A percentile compares a stretch with the other conserved stretches of the same genome.
Conservation (phyloP, 106 monocot species). For the Dendrobium nobile region DNA sequence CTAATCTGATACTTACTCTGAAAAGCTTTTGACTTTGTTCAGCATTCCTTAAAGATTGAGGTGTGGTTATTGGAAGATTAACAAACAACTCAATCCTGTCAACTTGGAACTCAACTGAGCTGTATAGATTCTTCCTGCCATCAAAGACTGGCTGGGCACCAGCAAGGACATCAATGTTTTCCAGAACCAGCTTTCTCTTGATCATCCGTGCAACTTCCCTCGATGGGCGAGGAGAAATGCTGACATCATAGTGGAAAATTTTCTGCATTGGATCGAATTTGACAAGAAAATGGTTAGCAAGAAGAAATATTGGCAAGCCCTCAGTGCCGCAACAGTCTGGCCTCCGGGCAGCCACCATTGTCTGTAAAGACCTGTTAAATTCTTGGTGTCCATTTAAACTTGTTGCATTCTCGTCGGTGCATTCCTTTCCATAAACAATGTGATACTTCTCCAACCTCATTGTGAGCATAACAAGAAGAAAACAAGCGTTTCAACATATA, state of each 20-base stretch:
- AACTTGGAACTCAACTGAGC: slow-evolving; percentile 54
- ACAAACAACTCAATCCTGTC: slow-evolving; percentile 62
- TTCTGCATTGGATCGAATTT: slow-evolving; percentile 56
- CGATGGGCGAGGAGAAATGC: slow-evolving; percentile 67
- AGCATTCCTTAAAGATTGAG: slow-evolving; percentile 1
- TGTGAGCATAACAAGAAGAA: background rate
- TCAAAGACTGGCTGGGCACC: slow-evolving; percentile 66
- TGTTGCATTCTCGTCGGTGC: background rate
- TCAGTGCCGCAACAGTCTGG: slow-evolving; percentile 66
- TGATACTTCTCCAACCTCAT: too few relatives aligned
- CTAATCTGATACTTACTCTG: slow-evolving; percentile 65
- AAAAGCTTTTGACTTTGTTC: slow-evolving; percentile 53
- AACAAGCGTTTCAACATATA: background rate
- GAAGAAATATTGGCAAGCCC: slow-evolving; percentile 44
- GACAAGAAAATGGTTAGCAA: slow-evolving; percentile 81
- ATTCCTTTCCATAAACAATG: slow-evolving; percentile 4
- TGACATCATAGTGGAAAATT: slow-evolving; percentile 82
- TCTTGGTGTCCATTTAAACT: slow-evolving; percentile 8
- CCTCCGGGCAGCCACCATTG: slow-evolving; percentile 20
- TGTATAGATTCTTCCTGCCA: slow-evolving; percentile 70
- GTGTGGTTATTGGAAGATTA: slow-evolving; percentile 33
- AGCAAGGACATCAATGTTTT: slow-evolving; percentile 41
- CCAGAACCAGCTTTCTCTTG: slow-evolving; percentile 70
- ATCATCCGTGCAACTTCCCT: slow-evolving; percentile 74
- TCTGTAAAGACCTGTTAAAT: slow-evolving; percentile 5